Evolutionary conservation across 2,329 filamentous ascomycete species (phyloP).

Genomic region (Trichoderma afroharzianum): DNA sequence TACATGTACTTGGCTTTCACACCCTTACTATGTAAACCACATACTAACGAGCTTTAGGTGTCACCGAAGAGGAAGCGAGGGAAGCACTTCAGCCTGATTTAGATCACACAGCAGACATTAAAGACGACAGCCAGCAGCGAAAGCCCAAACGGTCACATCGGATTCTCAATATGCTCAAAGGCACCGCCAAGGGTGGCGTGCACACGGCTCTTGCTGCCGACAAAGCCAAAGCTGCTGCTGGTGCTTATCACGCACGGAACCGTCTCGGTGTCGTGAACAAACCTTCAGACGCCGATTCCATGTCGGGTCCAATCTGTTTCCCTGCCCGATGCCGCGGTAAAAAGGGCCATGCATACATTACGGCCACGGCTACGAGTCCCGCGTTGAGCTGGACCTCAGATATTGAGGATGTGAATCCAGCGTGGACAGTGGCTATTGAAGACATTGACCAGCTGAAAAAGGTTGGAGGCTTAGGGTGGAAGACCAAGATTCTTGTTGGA

Average conservation of each 20-base stretch:
- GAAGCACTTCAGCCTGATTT: conserved; percentile 51
- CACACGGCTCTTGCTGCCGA: conserved; percentile 69
- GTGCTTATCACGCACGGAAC: conserved; percentile 59
- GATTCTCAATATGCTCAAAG: conserved; percentile 63
- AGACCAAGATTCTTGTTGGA: conserved; percentile 75
- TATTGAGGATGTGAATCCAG: conserved; percentile 51
- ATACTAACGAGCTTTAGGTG: conserved; percentile 32
- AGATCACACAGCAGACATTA: conserved; percentile 35
- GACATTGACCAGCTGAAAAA: conserved; percentile 75
- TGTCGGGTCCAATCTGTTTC: conserved; percentile 72
- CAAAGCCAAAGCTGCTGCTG: conserved; percentile 61
- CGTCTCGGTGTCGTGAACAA: conserved; percentile 65
- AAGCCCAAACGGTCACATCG: conserved; percentile 41
- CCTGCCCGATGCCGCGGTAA: conserved; percentile 66
- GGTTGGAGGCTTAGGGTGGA: conserved; percentile 79
- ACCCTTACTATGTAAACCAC: not conserved
- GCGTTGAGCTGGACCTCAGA: conserved; percentile 63
- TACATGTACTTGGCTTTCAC: conserved; percentile 19
- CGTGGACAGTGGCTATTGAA: conserved; percentile 66
- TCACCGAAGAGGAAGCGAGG: conserved; percentile 62
- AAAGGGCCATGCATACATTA: conserved; percentile 70
- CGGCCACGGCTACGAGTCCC: conserved; percentile 62
- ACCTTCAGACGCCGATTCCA: conserved; percentile 36
- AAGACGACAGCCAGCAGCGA: conserved; percentile 35
- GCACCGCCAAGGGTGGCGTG: conserved; percentile 67